Conservation (phyloP, 2,329 filamentous ascomycete genomes). For the Scedosporium boydii region DNA sequence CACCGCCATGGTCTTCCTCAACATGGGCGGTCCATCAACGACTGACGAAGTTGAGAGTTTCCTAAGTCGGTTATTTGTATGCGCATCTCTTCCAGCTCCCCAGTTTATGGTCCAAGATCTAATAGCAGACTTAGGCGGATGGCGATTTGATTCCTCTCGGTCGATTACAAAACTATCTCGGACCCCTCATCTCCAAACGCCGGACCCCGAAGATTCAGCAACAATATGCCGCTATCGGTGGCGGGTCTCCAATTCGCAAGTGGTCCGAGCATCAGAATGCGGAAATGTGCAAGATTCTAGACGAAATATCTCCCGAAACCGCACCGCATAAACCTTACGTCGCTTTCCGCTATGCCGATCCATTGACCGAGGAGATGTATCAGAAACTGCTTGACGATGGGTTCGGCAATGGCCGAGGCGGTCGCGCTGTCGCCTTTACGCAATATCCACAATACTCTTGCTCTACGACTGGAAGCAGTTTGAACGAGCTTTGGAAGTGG, state of each 20-base stretch:
- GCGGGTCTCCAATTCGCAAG: conserved; percentile 94
- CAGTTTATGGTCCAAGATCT: conserved; percentile 10
- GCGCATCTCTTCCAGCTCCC: conserved; percentile 20
- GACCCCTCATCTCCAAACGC: conserved; percentile 74
- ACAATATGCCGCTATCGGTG: conserved; percentile 91
- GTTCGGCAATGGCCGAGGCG: conserved; percentile 82
- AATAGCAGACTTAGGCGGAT: conserved; percentile 54
- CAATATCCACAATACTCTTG: conserved; percentile 99
- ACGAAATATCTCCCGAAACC: conserved; percentile 82
- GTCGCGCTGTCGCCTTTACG: conserved; percentile 90
- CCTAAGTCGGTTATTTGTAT: conserved; percentile 81
- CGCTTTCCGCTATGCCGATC: conserved; percentile 89
- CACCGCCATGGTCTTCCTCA: conserved; percentile 97
- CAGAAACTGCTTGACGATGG: conserved; percentile 73
- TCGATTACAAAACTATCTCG: conserved; percentile 80
- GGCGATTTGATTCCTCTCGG: conserved; percentile 93
- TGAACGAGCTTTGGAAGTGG: conserved; percentile 99
- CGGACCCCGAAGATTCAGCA: conserved; percentile 94
- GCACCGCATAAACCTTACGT: conserved; percentile 97
- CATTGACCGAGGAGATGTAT: conserved; percentile 93
- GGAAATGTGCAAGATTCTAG: conserved; percentile 96
- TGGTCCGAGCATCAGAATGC: conserved; percentile 92
- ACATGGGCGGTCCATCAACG: conserved; percentile 94
- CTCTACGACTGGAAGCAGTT: conserved; percentile 88
- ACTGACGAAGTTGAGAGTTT: conserved; percentile 84